Conservation (phyloP, 1,284 basidiomycete species). For the Sphaerobolus stellatus region DNA sequence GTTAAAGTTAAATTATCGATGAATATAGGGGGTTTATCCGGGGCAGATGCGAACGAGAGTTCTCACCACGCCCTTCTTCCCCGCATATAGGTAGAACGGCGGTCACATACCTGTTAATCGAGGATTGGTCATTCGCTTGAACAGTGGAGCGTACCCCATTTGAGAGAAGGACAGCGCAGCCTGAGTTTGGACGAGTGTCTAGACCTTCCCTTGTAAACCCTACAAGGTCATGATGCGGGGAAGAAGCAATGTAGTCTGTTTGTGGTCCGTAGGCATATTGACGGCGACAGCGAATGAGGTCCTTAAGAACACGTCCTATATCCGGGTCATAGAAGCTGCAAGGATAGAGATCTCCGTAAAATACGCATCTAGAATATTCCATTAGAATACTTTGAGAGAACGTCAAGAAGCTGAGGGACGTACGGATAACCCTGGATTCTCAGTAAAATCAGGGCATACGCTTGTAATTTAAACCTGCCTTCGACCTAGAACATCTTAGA, state of each 20-base stretch:
- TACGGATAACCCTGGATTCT: slow-evolving; percentile 85
- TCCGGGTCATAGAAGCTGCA: slow-evolving; percentile 62
- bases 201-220: slow-evolving; percentile 69
- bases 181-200: slow-evolving; percentile 35
- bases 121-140: too few species aligned
- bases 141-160: slow-evolving; percentile 52
- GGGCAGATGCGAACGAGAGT: too few species aligned
- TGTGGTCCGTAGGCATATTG: slow-evolving; percentile 61
- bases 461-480: slow-evolving; percentile 69
- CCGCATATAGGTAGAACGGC: too few species aligned
- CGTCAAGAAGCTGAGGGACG: slow-evolving; percentile 27
- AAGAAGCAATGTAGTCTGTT: slow-evolving; percentile 55
- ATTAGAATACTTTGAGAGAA: neutral
- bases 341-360: slow-evolving; percentile 87
- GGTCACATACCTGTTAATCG: too few species aligned
- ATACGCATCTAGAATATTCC: slow-evolving; percentile 67
- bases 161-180: slow-evolving; percentile 66
- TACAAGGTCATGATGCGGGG: slow-evolving; percentile 51
- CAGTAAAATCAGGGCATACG: slow-evolving; percentile 86
- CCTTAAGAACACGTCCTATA: slow-evolving; percentile 48
- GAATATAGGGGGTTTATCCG: too few species aligned
- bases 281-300: slow-evolving; percentile 60
- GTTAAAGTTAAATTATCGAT: too few species aligned
- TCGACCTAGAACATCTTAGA: slow-evolving; percentile 48
- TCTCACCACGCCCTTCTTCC: too few species aligned